Conservation (phyloP, 257 asterid species). For the Nicotiana attenuata region DNA sequence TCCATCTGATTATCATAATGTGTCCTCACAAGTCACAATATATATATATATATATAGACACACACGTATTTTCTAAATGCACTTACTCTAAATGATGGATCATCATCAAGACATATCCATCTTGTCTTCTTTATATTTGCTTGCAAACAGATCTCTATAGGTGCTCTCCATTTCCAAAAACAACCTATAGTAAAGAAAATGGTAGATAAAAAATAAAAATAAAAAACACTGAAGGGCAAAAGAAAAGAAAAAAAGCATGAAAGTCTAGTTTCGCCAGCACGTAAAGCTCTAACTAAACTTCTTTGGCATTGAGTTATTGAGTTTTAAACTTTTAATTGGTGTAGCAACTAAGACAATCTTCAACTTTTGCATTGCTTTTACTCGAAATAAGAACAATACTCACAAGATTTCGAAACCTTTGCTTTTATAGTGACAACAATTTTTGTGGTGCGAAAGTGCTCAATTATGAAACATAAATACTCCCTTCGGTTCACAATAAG, state of each 20-base stretch:
- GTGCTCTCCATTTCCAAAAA: neutral
- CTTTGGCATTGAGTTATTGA: too few relatives aligned
- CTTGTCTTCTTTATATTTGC: neutral
- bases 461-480: conserved; percentile 5
- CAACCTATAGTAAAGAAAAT: neutral
- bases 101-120: neutral
- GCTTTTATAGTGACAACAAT: conserved; percentile 16
- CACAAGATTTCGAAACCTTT: conserved; percentile 14
- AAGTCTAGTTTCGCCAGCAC: neutral
- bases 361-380: conserved; percentile 17
- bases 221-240: too few relatives aligned
- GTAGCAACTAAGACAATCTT: conserved; percentile 20
- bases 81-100: neutral
- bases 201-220: neutral
- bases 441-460: conserved; percentile 8
- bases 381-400: conserved; percentile 11
- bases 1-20: too few relatives aligned
- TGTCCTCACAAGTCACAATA: neutral
- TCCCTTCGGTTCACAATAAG: too few relatives aligned
- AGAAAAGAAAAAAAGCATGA: neutral
- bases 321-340: too few relatives aligned
- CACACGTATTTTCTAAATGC: neutral
- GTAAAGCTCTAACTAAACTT: conserved; percentile 14
- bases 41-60: neutral
- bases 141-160: neutral